Evolutionary conservation across 2,329 filamentous ascomycete species (phyloP), one percentile per base, ranked within the genome.

Genomic region (Dactylellina leptospora): DNA sequence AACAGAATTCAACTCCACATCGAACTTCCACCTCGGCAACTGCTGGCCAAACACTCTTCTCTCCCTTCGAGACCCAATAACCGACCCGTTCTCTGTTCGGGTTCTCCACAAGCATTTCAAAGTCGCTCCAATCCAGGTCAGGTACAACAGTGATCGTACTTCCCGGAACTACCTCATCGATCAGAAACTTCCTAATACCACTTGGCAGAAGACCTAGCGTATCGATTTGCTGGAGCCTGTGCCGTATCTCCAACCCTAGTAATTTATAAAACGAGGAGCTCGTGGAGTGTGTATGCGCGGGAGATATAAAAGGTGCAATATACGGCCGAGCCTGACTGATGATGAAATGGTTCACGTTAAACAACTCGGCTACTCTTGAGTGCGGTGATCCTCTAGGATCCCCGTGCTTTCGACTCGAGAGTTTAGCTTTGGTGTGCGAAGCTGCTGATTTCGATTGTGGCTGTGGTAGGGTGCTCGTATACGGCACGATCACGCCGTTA

Each of bases 261-360:
- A 81, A 80, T 25, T 73, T 73, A 25, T 66, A 73, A 61, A 89
- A 78, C 69, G 87, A 86, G 13, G 84, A 83, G 4, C 84, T 85
- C 28, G 85, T 79, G 78, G 82, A 88, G 55, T 82, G 85, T 76
- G 84, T 85, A 79, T 93, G 90, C 81, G 93, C 87, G 75, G 93
- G 90, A 47, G 88, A 90, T 73, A 89, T 87, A 76, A 96, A 95
- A 0, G 93, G 93, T 25, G 93, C 88, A 13, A 96, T 83, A 79
- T 96, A 96, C 0, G 93, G 93, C 2, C 93, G 85, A 0, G 93
- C 92, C 81, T 97, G 93, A 75, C 90, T 95, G 75, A 97, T 88
- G 74, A 97, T 92, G 81, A 96, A 97, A 82, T 97, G 93, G 78
- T 96, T 96, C 58, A 96, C 91, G 78, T 96, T 96, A 84, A 95